Percentiles rank a stretch among this genome's conserved stretches.
Conservation (phyloP, 352 stramenopile genomes). For the Phytophthora europaea region DNA sequence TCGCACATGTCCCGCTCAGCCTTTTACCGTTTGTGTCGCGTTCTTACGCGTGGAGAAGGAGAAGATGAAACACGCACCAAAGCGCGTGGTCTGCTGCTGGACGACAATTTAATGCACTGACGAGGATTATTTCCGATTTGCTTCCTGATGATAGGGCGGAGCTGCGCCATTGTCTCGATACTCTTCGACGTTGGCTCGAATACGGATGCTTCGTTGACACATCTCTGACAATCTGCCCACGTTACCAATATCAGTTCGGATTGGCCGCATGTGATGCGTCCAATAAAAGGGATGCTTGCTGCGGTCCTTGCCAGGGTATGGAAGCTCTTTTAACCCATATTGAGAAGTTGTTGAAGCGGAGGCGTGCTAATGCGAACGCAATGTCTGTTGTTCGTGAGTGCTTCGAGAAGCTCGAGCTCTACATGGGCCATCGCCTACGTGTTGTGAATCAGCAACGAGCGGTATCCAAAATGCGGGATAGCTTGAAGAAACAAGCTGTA, state of each 20-base stretch:
- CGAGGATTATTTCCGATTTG: neutral
- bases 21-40: constrained; percentile 11
- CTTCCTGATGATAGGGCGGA: constrained; percentile 2
- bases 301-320: constrained; percentile 1
- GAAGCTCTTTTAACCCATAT: neutral
- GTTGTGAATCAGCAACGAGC: constrained; percentile 1
- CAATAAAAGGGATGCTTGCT: neutral
- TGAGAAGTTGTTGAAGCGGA: neutral
- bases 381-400: neutral
- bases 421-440: constrained; percentile 3
- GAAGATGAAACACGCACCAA: neutral
- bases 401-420: constrained; percentile 15
- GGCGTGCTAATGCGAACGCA: neutral
- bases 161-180: neutral
- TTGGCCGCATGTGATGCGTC: neutral
- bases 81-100: neutral
- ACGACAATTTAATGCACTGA: constrained; percentile 3
- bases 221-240: neutral
- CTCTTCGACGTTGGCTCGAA: neutral
- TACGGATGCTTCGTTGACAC: neutral
- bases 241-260: neutral
- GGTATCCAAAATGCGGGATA: neutral
- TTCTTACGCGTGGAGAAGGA: neutral
- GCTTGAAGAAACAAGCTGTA: neutral
- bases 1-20: neutral